These are phyloP conservation scores for Solanum chilense DNA, from an alignment of 257 asterid species.

Conservation along the genomic window DNA sequence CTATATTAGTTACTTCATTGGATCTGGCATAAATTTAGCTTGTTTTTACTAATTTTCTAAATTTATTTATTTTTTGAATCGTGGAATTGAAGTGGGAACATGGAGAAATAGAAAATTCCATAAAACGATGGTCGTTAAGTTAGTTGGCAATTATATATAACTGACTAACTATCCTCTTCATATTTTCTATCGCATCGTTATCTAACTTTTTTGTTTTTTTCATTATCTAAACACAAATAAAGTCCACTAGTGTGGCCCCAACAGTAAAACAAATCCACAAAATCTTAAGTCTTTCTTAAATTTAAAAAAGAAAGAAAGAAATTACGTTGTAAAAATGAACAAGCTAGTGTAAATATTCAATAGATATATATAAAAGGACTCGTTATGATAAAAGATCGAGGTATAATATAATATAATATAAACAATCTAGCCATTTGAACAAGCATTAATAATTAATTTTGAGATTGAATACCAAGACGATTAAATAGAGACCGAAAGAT, in stretches of 20 bases:
- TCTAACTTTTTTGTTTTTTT: background rate
- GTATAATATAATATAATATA: too few species aligned
- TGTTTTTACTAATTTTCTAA: background rate
- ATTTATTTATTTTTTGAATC: background rate
- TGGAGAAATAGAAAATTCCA: background rate
- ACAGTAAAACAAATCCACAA: background rate
- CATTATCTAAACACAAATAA: background rate
- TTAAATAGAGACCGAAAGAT: accelerated
- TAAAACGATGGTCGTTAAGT: background rate
- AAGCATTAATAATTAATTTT: background rate
- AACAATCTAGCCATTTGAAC: accelerated
- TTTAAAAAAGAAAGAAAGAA: background rate
- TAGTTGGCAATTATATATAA: background rate
- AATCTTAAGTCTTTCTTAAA: background rate
- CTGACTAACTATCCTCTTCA: background rate
- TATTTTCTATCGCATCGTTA: background rate
- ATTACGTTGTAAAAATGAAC: background rate
- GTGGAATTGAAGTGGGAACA: background rate
- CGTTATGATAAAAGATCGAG: accelerated
- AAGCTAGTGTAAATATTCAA: background rate
- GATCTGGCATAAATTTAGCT: background rate
- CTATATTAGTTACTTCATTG: background rate
- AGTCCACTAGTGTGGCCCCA: background rate
- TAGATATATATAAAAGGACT: background rate
- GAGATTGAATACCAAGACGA: too few species aligned